phyloP scores from a whole-genome alignment of 2,329 filamentous ascomycete species.

The Ilyonectria robusta region DNA sequence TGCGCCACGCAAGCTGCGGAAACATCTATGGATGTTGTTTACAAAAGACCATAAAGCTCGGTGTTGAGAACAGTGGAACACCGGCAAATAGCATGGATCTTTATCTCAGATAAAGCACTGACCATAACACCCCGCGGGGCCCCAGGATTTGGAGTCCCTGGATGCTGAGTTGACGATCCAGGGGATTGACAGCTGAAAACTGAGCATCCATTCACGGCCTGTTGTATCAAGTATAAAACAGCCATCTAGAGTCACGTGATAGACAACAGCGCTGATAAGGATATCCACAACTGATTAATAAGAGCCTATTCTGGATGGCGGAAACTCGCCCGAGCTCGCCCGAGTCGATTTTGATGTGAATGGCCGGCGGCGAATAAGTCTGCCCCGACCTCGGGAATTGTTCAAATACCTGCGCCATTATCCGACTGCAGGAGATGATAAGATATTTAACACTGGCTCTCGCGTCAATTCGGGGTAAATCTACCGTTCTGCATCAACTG shows the following conservation, averaged over 20 bases:
- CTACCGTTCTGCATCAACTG: background rate
- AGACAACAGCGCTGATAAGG: background rate
- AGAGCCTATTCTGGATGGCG: background rate
- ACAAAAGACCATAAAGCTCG: too few relatives aligned
- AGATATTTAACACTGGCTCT: constrained; percentile 7
- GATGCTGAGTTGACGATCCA: background rate
- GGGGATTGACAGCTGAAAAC: background rate
- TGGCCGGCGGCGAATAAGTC: constrained; percentile 1
- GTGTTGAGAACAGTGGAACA: too few relatives aligned
- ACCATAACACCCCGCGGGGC: background rate
- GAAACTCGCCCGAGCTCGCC: constrained; percentile 22
- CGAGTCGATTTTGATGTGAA: background rate
- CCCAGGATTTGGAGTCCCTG: background rate
- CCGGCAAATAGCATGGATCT: too few relatives aligned
- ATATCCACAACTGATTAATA: background rate
- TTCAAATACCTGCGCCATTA: background rate
- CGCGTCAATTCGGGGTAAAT: background rate
- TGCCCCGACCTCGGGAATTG: background rate
- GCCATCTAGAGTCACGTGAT: background rate
- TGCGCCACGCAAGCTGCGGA: too few relatives aligned
- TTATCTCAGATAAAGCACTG: background rate
- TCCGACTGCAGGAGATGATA: background rate
- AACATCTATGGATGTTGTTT: too few relatives aligned
- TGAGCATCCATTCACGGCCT: too few relatives aligned
- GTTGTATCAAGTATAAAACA: background rate